A percentile compares a stretch with the other conserved stretches of the same genome.
phyloP scores from a whole-genome alignment of 345 rosid species.

The Camelina neglecta region DNA sequence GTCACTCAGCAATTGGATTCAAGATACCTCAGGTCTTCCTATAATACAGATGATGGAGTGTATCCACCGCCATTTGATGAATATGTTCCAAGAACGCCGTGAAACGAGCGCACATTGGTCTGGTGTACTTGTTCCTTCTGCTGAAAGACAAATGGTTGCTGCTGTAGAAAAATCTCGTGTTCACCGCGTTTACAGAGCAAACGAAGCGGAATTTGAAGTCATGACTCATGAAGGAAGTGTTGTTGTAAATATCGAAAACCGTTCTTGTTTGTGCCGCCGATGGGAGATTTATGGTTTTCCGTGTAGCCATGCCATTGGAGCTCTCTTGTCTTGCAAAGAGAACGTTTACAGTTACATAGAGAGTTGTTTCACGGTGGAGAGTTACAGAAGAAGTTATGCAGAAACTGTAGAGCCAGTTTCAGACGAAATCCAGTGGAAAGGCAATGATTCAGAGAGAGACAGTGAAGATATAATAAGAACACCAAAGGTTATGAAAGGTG shows the following conservation, averaged over 20 bases:
- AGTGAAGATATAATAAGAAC: slow-evolving; percentile 57
- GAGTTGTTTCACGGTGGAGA: slow-evolving; percentile 81
- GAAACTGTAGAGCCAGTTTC: slow-evolving; percentile 85
- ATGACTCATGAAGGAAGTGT: slow-evolving; percentile 66
- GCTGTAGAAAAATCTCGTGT: slow-evolving; percentile 67
- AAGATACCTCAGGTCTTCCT: slow-evolving; percentile 80
- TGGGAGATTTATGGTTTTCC: slow-evolving; percentile 86
- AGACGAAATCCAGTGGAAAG: slow-evolving; percentile 73
- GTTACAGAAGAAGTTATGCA: slow-evolving; percentile 74
- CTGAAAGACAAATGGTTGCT: slow-evolving; percentile 65
- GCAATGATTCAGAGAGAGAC: slow-evolving; percentile 44
- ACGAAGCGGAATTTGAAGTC: slow-evolving; percentile 78
- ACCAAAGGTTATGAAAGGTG: slow-evolving; percentile 66
- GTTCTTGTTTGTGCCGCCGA: slow-evolving; percentile 74
- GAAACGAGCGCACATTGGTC: slow-evolving; percentile 80
- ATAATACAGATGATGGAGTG: slow-evolving; percentile 93
- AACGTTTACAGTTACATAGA: slow-evolving; percentile 72
- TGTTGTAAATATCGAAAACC: slow-evolving; percentile 69
- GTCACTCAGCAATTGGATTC: slow-evolving; percentile 65
- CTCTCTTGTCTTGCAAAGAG: slow-evolving; percentile 79
- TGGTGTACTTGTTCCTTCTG: slow-evolving; percentile 80
- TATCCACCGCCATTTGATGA: slow-evolving; percentile 76
- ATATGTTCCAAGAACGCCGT: slow-evolving; percentile 76
- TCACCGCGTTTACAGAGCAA: slow-evolving; percentile 77
- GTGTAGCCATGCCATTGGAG: slow-evolving; percentile 84